Base-by-base conservation (phyloP, 495 filamentous ascomycete species). In the Saxophila tyrrhenica region DNA sequence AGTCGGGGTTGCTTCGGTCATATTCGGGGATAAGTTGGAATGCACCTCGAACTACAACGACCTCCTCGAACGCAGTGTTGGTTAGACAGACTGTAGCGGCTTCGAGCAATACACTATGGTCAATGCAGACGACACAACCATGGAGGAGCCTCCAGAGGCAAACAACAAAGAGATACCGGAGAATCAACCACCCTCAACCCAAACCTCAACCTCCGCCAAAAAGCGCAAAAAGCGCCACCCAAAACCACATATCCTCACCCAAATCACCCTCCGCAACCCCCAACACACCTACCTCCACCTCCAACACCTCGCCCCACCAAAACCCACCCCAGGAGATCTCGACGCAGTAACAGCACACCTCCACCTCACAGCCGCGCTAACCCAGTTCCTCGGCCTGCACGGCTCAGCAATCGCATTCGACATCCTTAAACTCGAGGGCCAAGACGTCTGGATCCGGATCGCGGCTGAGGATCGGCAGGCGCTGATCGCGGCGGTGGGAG, bases 341-440 rank as follows among this genome's bases (percentile, higher is more conserved):
- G 90, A 96, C 69, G 72, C 76, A 25, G 74, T 95, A 32, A 90
- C 87, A 45, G 78, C 80, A 29, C 83, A 82, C 38, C 77, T 83
- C 0, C 80, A 87, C 62, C 80, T 92, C 48, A 82, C 78, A 20
- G 67, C 83, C 25, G 84, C 89, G 0, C 72, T 95, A 0, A 76
- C 75, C 9, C 85, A 89, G 62, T 95, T 86, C 69, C 79, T 95
- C 19, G 91, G 91, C 9, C 62, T 84, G 25, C 79, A 79, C 1
- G 91, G 91, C 29, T 73, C 84, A 3, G 78, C 83, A 0, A 87
- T 95, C 20, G 72, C 84, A 0, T 68, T 95, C 55, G 91, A 96
- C 61, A 83, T 95, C 29, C 73, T 96, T 8, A 80, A 85, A 42
- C 68, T 85, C 3, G 69, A 76, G 8, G 56, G 48, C 11, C 54